Percentiles rank a stretch among this genome's conserved stretches.
Conservation (phyloP, 2,329 filamentous ascomycete species). For the Exophiala bonariae region DNA sequence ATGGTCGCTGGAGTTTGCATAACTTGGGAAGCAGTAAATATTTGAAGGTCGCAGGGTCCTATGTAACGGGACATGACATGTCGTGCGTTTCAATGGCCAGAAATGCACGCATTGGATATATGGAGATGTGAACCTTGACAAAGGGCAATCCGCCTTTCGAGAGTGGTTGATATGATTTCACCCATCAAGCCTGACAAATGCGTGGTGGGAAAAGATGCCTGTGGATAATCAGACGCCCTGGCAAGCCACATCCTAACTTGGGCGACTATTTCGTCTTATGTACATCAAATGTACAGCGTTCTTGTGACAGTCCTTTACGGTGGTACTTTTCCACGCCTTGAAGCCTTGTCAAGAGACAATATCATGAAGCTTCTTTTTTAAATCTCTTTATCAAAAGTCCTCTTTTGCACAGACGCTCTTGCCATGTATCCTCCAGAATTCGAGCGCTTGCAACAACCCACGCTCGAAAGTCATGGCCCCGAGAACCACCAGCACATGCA, state of each 20-base stretch:
- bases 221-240: no score
- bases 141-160: background rate
- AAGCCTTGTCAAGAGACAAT: background rate
- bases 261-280: background rate
- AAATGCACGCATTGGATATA: background rate
- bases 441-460: conserved; percentile 2
- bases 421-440: background rate
- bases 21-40: background rate
- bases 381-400: no score
- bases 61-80: background rate
- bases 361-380: background rate
- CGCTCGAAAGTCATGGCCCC: conserved; percentile 17
- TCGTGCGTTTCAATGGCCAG: background rate
- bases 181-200: background rate
- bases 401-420: background rate
- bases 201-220: no score
- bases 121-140: background rate
- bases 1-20: background rate
- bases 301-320: background rate
- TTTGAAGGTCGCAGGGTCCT: background rate
- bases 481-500: conserved; percentile 28
- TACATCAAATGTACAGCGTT: conserved; percentile 1
- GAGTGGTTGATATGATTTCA: background rate
- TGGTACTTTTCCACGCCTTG: background rate
- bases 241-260: background rate